Conservation (phyloP, 768 basidiomycete genomes). For the Lactarius indigo region DNA sequence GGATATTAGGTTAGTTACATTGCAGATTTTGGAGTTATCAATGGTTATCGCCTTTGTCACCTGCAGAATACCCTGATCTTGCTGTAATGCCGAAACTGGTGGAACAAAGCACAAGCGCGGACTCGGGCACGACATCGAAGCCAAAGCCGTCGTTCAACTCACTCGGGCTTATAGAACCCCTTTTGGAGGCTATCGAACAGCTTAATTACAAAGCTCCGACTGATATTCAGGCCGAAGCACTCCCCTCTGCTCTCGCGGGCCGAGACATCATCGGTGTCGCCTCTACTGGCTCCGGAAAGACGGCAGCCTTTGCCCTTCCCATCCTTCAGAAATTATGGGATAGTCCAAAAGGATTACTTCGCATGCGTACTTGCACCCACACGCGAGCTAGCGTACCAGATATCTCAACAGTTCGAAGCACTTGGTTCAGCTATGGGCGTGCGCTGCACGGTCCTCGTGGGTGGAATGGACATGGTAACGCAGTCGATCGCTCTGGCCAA, state of each 20-base stretch:
- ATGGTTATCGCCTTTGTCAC: no score
- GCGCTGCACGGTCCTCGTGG: constrained; percentile 87
- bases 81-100: not conserved
- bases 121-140: constrained; percentile 21
- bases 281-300: constrained; percentile 96
- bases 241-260: constrained; percentile 87
- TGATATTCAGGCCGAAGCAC: constrained; percentile 79
- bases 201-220: constrained; percentile 85
- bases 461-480: constrained; percentile 87
- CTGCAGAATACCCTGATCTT: no score
- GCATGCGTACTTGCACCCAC: constrained; percentile 94
- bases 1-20: no score
- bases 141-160: constrained; percentile 62
- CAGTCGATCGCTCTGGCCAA: constrained; percentile 93
- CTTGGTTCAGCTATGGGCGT: constrained; percentile 92
- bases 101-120: not conserved
- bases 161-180: constrained; percentile 84
- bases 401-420: constrained; percentile 93
- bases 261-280: constrained; percentile 99
- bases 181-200: constrained; percentile 80
- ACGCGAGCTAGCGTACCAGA: constrained; percentile 97
- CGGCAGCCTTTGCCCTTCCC: constrained; percentile 93
- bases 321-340: constrained; percentile 97
- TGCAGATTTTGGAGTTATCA: no score
- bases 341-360: constrained; percentile 88